phyloP scores from a whole-genome alignment of 116 monocot species.

The Zostera marina region DNA sequence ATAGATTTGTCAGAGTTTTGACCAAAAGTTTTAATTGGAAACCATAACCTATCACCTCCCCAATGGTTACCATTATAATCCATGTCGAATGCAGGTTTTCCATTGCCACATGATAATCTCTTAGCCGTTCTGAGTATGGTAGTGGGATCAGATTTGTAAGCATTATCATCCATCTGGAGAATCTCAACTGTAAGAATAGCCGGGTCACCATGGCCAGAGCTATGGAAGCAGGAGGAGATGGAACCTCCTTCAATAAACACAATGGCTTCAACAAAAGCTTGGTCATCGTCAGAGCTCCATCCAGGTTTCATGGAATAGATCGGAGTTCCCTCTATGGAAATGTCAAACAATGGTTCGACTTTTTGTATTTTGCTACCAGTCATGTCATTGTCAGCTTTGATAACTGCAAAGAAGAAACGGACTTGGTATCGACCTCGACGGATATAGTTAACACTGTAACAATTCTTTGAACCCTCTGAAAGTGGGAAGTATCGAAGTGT shows the following conservation, averaged over 20 bases:
- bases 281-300: slow-evolving; percentile 65
- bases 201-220: slow-evolving; percentile 95
- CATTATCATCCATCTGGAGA: slow-evolving; percentile 68
- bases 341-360: slow-evolving; percentile 75
- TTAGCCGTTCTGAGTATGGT: slow-evolving; percentile 54
- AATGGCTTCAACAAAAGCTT: slow-evolving; percentile 69
- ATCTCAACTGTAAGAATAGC: slow-evolving; percentile 75
- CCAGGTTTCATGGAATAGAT: slow-evolving; percentile 61
- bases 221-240: slow-evolving; percentile 61
- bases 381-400: slow-evolving; percentile 21
- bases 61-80: slow-evolving; percentile 65
- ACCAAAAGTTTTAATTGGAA: slow-evolving; percentile 30
- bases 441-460: slow-evolving; percentile 57
- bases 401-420: slow-evolving; percentile 67
- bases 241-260: slow-evolving; percentile 35
- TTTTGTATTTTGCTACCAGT: not conserved
- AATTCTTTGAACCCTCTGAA: slow-evolving; percentile 90
- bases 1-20: slow-evolving; percentile 51
- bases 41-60: slow-evolving; percentile 96
- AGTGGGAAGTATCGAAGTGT: slow-evolving; percentile 91
- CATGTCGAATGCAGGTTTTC: slow-evolving; percentile 69
- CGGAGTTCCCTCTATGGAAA: slow-evolving; percentile 81
- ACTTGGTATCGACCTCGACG: slow-evolving; percentile 58
- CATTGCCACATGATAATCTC: slow-evolving; percentile 60
- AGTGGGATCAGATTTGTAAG: slow-evolving; percentile 38